Conservation (phyloP, 2,329 filamentous ascomycete genomes). For the Raffaelea arxii region DNA sequence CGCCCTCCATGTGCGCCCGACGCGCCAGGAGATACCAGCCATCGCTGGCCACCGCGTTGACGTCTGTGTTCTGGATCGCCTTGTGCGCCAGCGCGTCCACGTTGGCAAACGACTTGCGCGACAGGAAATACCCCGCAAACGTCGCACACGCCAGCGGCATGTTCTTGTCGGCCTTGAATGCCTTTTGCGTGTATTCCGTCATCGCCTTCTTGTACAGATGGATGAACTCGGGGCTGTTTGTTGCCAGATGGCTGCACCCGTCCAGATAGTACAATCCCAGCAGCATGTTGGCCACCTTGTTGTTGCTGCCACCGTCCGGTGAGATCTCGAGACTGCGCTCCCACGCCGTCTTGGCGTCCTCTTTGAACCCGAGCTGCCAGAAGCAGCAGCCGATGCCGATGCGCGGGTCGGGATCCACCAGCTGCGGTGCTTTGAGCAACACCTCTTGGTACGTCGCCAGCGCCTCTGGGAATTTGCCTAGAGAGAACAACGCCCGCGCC, state of each 20-base stretch:
- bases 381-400: constrained; percentile 96
- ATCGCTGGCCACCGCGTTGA: constrained; percentile 93
- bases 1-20: constrained; percentile 78
- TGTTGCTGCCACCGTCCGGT: too few species aligned
- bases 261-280: constrained; percentile 87
- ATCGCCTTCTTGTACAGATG: constrained; percentile 86
- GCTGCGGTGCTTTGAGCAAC: constrained; percentile 71
- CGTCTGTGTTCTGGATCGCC: constrained; percentile 90
- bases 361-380: constrained; percentile 92
- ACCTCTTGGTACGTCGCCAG: constrained; percentile 80
- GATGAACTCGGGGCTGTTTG: constrained; percentile 77
- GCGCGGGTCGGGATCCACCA: constrained; percentile 87
- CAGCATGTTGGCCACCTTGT: constrained; percentile 83
- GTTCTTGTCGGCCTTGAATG: constrained; percentile 88
- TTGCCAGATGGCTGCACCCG: constrained; percentile 70
- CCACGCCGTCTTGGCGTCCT: constrained; percentile 86
- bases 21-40: constrained; percentile 92
- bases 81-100: constrained; percentile 83
- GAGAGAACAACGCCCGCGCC: constrained; percentile 74
- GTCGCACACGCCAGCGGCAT: constrained; percentile 82
- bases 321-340: constrained; percentile 73
- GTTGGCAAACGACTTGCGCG: constrained; percentile 68
- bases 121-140: constrained; percentile 83
- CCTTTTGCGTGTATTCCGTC: constrained; percentile 86
- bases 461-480: constrained; percentile 78